Evolutionary conservation across 225 moss, liverwort and hornwort genomes (phyloP).

Genomic region (Sphagnum contortum): DNA sequence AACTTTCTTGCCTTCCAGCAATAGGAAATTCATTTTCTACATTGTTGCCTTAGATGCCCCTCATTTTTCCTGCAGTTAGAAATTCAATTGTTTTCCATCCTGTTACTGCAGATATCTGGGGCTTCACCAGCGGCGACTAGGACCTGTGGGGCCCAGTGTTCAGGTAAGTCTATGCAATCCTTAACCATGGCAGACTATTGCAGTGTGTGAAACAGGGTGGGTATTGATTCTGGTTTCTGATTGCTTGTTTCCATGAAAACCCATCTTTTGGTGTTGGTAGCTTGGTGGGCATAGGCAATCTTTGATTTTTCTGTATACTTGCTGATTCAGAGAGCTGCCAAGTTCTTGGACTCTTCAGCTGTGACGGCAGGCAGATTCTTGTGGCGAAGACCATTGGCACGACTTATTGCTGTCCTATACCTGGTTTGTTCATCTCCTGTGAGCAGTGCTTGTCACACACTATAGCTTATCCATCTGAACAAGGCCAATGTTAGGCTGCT

Average conservation of each 20-base stretch:
- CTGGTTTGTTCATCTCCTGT: neutral
- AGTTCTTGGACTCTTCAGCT: conserved; percentile 8
- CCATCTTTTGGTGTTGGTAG: too few relatives aligned
- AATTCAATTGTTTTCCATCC: too few relatives aligned
- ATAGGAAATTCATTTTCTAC: too few relatives aligned
- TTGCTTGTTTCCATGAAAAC: too few relatives aligned
- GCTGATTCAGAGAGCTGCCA: conserved; percentile 8
- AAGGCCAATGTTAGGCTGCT: neutral
- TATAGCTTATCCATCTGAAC: too few relatives aligned
- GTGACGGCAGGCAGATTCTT: conserved; percentile 10
- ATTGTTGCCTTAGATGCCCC: too few relatives aligned
- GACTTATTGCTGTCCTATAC: conserved; percentile 9
- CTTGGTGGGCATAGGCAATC: neutral
- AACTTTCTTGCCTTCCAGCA: too few relatives aligned
- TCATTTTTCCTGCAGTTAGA: too few relatives aligned
- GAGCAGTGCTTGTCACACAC: too few relatives aligned
- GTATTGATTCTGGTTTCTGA: too few relatives aligned
- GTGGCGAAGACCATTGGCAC: conserved; percentile 9
- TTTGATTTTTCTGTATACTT: neutral
- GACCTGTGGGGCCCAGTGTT: conserved; percentile 6
- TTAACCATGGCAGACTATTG: neutral
- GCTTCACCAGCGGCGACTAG: conserved; percentile 7
- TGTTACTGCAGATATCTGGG: conserved; percentile 4
- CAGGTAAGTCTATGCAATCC: neutral
- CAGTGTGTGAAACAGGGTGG: too few relatives aligned